These are phyloP conservation scores for Neophaeococcomyces aloes DNA, from an alignment of 2,329 filamentous ascomycete genomes.

Conservation along the genomic window DNA sequence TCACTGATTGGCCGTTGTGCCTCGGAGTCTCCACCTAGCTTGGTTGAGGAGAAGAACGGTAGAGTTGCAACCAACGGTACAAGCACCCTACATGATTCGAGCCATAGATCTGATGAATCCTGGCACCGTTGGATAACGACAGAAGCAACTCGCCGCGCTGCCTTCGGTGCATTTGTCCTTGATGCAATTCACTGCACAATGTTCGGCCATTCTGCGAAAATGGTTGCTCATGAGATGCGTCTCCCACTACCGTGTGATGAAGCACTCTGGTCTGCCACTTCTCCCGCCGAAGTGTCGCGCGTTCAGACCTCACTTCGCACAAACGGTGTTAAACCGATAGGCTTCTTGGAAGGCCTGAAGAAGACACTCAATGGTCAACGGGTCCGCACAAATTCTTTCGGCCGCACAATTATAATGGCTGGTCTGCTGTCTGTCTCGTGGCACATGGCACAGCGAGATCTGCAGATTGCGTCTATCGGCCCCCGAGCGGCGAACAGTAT, in stretches of 20 bases:
- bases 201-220: conserved; percentile 93
- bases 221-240: conserved; percentile 93
- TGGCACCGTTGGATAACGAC: conserved; percentile 96
- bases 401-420: conserved; percentile 85
- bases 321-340: conserved; percentile 71
- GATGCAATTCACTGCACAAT: conserved; percentile 95
- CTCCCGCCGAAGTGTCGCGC: conserved; percentile 71
- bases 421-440: conserved; percentile 87
- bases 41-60: conserved; percentile 49
- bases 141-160: conserved; percentile 78
- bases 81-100: conserved; percentile 39
- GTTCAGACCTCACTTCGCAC: conserved; percentile 70
- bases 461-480: conserved; percentile 80
- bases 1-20: conserved; percentile 79
- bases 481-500: conserved; percentile 57
- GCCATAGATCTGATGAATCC: conserved; percentile 77
- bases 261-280: conserved; percentile 80
- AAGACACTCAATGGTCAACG: conserved; percentile 74
- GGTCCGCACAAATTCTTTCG: conserved; percentile 87
- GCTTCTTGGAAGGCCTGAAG: conserved; percentile 85
- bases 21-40: conserved; percentile 70
- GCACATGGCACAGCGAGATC: conserved; percentile 94
- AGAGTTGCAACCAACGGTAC: conserved; percentile 37
- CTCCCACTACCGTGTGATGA: conserved; percentile 88
- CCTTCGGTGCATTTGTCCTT: conserved; percentile 88